Evolutionary conservation across 1,284 basidiomycete species (phyloP).

Genomic region (Moesziomyces sp.): DNA sequence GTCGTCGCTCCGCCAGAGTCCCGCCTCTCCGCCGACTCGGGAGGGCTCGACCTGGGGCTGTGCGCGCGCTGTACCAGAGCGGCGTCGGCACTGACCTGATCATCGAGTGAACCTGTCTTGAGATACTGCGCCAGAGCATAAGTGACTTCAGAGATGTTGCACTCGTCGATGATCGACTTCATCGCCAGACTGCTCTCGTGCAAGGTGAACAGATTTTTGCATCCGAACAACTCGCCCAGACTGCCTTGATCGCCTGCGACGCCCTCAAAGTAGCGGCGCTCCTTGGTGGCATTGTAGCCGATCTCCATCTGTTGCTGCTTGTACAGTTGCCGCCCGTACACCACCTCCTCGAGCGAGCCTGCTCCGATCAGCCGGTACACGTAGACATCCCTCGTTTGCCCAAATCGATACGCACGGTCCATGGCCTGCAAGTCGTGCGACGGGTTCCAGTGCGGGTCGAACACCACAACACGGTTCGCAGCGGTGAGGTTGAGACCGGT

Average conservation of each 20-base stretch:
- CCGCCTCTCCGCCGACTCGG: not conserved
- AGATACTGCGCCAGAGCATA: conserved; percentile 35
- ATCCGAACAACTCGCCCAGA: conserved; percentile 83
- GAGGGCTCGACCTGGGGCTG: conserved; percentile 7
- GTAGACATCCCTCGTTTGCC: conserved; percentile 57
- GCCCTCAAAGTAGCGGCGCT: conserved; percentile 78
- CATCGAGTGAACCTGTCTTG: conserved; percentile 13
- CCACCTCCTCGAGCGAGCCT: conserved; percentile 64
- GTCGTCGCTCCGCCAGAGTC: not conserved
- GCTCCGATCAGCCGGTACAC: conserved; percentile 55
- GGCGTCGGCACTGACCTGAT: conserved; percentile 15
- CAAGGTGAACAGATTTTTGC: conserved; percentile 83
- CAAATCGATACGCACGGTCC: conserved; percentile 76
- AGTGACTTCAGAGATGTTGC: conserved; percentile 46
- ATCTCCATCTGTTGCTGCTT: conserved; percentile 90
- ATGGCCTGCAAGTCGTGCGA: conserved; percentile 90
- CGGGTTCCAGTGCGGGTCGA: conserved; percentile 82
- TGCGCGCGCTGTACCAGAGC: conserved; percentile 23
- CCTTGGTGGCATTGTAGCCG: conserved; percentile 72
- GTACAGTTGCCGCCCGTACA: conserved; percentile 85
- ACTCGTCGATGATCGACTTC: conserved; percentile 52
- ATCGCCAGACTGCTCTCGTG: conserved; percentile 72
- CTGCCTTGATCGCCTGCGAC: conserved; percentile 79
- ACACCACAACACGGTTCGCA: conserved; percentile 87
- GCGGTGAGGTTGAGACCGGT: conserved; percentile 87